Evolutionary conservation across 2,329 filamentous ascomycete genomes (phyloP), one percentile per base, ranked within the genome.

Genomic region (Aspergillus viridinutans): DNA sequence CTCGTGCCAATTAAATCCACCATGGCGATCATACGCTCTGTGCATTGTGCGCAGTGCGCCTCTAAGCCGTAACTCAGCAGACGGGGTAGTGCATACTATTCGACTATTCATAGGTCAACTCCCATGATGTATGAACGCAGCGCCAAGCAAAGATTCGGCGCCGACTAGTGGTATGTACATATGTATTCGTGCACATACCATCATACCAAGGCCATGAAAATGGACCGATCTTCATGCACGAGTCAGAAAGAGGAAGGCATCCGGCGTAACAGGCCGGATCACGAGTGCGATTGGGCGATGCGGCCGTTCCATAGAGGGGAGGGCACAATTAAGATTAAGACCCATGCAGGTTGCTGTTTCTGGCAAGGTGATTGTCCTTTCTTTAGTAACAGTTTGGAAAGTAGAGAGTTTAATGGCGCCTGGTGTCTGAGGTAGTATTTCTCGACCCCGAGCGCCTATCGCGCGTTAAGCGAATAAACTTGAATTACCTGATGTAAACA

Each of bases 211-310:
- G 52, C 29, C 26, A 32, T 35, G 49, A 49, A 58, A 58, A 21
- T 58, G 49, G 32, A 50, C 50, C 57, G 59, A 61, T 61, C 59
- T 50, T 57, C 59, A 59, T 57, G 57, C 55, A 54, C 53, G 53
- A 54, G 52, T 48, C 32, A 59, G 48, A 58, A 61, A 55, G 50
- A 50, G 57, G 59, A 50, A 53, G 49, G 54, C 49, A 35, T 53
- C 50, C 52, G 56, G 43, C 56, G 50, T 47, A 56, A 14, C 28
- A 35, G 43, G 43, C 21, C 3, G 21, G 21, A 47, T 26, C 43
- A 47, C 21, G 43, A 23, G 43, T 47, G 43, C 23, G 12, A 47
- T 47, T 47, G 43, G 43, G 14, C 9, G 43, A 23, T 23, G n/a
- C 43, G 4, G 43, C 43, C 43, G 43, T 47, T 10, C 12, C 20